Evolutionary conservation across 192 early-diverging fungal species (phyloP), one percentile per base, ranked within the genome.

Genomic region (Backusella australiensis): DNA sequence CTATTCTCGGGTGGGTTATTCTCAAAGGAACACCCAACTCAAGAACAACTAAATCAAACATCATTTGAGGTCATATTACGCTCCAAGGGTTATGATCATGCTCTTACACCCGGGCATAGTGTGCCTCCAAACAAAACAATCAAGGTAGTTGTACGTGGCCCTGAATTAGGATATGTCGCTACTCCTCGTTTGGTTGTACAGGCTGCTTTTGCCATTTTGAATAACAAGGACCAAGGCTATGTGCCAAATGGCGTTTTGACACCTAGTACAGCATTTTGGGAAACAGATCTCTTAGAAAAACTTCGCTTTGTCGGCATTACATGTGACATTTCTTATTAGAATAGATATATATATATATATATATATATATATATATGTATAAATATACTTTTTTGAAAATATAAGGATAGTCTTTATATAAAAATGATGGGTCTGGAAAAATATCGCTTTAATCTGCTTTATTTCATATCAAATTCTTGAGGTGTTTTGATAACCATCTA

Each of bases 151-250:
- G 87, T 92, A 12, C 75, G 71, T 69, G 92, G 91, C 7, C 92
- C 92, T n/a, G 90, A 93, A 81, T 79, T 84, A 56, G 92, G 88
- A 7, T 92, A 93, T 77, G 86, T 88, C 3, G 82, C 90, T 29
- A 93, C 92, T 6, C 89, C 91, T 44, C 85, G 85, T 52, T 81
- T 86, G 46, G 82, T 85, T 6, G 78, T 91, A 53, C 84, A 87
- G 69, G 83, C 85, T 75, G 90, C 90, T 9, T 82, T 83, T 52
- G 77, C 83, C 15, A 74, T 93, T 56, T 76, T 90, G 36, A 53
- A 74, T 21, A 78, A 90, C 34, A 85, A 86, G 41, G 70, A 74
- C 4, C 34, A 76, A 26, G 74, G 74, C 2, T 34, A 63, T 23
- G 72, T 89, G 7, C 87, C 86, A 23, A 67, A 77, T 5, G 88